Conservation (phyloP, 257 asterid species). For the Ilex aquifolium region DNA sequence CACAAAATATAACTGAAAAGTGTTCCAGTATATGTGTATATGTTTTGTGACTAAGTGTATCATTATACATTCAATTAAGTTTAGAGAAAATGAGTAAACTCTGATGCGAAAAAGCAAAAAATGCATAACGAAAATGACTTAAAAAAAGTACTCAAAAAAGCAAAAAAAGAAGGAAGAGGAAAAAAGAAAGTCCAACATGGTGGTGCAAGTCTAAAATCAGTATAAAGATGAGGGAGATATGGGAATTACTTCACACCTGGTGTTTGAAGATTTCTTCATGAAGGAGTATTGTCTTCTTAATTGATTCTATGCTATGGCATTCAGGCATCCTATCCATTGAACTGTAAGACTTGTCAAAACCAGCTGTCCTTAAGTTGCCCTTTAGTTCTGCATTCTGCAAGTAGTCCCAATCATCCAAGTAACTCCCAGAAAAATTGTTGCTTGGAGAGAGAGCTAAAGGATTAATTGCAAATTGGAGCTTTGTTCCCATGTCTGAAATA, state of each 20-base stretch:
- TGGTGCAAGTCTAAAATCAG: not conserved
- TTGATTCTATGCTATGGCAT: constrained; percentile 28
- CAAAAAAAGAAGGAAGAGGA: not conserved
- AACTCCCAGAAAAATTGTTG: constrained; percentile 15
- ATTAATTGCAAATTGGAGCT: constrained; percentile 25
- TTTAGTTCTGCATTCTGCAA: not conserved
- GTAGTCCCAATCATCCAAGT: constrained; percentile 5
- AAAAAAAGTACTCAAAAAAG: too few relatives aligned
- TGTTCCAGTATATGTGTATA: too few relatives aligned
- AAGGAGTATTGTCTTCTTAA: constrained; percentile 53
- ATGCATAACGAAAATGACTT: too few relatives aligned
- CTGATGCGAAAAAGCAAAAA: too few relatives aligned
- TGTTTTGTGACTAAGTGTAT: too few relatives aligned
- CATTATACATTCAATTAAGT: too few relatives aligned
- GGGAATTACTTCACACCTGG: constrained; percentile 32
- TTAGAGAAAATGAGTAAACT: too few relatives aligned
- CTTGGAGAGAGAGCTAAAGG: too few relatives aligned
- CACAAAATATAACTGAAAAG: too few relatives aligned
- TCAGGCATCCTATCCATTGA: constrained; percentile 35
- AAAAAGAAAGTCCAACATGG: not conserved
- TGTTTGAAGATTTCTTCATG: constrained; percentile 56
- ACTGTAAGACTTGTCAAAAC: constrained; percentile 1
- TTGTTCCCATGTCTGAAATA: constrained; percentile 58
- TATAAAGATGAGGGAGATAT: too few relatives aligned
- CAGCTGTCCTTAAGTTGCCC: not conserved